Evolutionary conservation across 2,329 filamentous ascomycete genomes (phyloP).

Genomic region (Pestalotiopsis sp.): DNA sequence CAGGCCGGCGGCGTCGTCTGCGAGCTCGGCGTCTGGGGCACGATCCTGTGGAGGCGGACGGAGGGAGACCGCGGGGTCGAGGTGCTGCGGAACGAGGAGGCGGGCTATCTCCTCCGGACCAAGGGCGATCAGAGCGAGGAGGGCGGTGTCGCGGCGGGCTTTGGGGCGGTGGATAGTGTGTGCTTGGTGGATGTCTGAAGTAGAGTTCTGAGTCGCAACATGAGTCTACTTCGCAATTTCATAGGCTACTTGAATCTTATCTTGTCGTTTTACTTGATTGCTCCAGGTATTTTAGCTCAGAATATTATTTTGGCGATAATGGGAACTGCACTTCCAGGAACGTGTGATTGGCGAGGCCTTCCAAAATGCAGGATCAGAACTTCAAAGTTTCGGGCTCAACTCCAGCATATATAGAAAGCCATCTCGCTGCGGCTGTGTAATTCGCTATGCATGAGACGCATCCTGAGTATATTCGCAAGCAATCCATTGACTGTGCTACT

Average conservation of each 20-base stretch:
- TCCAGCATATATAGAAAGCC: not conserved
- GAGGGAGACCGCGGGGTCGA: slow-evolving; percentile 35
- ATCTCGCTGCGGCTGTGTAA: not conserved
- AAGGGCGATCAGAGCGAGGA: slow-evolving; percentile 95
- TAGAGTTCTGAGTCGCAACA: too few species aligned
- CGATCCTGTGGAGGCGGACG: slow-evolving; percentile 76
- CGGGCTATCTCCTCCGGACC: slow-evolving; percentile 86
- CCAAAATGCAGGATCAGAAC: slow-evolving; percentile 34
- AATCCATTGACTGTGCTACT: too few species aligned
- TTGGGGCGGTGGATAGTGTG: slow-evolving; percentile 85
- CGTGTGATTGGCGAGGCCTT: slow-evolving; percentile 32
- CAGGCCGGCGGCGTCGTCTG: slow-evolving; percentile 87
- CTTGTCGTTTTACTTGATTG: too few species aligned
- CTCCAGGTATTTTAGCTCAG: too few species aligned
- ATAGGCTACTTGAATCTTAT: too few species aligned
- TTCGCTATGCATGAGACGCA: not conserved
- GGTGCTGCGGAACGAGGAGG: slow-evolving; percentile 79
- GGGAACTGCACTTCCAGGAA: slow-evolving; percentile 1
- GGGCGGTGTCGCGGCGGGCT: slow-evolving; percentile 92
- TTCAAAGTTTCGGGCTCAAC: slow-evolving; percentile 18
- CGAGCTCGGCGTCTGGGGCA: slow-evolving; percentile 90
- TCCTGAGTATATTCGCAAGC: not conserved
- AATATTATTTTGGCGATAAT: not conserved
- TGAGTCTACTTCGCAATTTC: too few species aligned
- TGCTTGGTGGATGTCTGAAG: slow-evolving; percentile 44